A percentile compares a stretch with the other conserved stretches of the same genome.
Evolutionary conservation across 768 basidiomycete species (phyloP).

Genomic region (Auriculariales sp.): DNA sequence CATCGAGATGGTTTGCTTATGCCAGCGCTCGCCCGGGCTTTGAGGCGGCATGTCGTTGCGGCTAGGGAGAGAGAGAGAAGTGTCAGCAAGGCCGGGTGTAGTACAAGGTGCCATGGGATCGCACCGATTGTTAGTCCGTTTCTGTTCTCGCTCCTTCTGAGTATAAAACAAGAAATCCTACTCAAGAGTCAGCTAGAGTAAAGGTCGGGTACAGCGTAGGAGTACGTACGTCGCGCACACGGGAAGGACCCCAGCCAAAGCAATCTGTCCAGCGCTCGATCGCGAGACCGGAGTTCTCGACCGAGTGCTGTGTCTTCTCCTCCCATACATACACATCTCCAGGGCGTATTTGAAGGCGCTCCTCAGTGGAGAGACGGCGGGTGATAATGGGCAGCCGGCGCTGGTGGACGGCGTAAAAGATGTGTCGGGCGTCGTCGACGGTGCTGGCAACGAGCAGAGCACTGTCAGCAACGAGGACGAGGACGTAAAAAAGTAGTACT

Average conservation of each 20-base stretch:
- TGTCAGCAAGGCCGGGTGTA: neutral
- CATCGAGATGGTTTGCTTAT: neutral
- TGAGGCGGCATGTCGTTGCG: neutral
- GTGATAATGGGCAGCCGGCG: constrained; percentile 61
- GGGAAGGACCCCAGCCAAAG: neutral
- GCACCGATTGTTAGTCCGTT: neutral
- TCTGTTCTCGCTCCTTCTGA: neutral
- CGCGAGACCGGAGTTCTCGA: constrained; percentile 20
- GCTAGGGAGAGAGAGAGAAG: neutral
- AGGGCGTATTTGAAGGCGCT: constrained; percentile 32
- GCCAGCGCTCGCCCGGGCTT: neutral
- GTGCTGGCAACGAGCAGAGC: constrained; percentile 10
- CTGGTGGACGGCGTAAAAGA: constrained; percentile 64
- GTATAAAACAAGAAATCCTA: neutral
- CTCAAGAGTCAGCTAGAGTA: neutral
- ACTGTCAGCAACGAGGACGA: neutral
- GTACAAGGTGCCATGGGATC: too few species aligned
- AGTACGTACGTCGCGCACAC: neutral
- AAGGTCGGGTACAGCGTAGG: neutral
- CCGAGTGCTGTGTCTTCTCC: constrained; percentile 16
- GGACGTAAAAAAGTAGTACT: too few species aligned
- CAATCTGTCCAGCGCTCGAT: constrained; percentile 17
- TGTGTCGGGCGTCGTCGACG: constrained; percentile 65
- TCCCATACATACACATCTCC: constrained; percentile 34
- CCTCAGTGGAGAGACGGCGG: constrained; percentile 69